Percentiles rank a stretch among this genome's conserved stretches.
These are phyloP conservation scores for Gossypium australe DNA, from an alignment of 345 rosid species.

Conservation along the genomic window DNA sequence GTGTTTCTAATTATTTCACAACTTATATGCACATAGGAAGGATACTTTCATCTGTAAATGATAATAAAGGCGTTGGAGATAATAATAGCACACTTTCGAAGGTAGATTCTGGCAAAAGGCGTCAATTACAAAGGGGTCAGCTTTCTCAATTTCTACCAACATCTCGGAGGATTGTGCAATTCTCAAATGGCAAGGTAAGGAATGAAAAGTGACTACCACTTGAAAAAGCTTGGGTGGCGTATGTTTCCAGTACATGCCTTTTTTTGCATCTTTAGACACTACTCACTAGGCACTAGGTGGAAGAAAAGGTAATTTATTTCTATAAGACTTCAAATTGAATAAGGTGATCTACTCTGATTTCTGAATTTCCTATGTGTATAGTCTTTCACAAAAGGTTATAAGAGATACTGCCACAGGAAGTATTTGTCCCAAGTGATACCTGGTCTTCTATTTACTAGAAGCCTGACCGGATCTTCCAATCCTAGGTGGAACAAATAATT, in stretches of 20 bases:
- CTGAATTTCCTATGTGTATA: background rate
- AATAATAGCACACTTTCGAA: slow-evolving; percentile 28
- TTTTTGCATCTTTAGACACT: background rate
- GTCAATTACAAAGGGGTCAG: slow-evolving; percentile 32
- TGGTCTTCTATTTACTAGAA: background rate
- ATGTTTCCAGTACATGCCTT: background rate
- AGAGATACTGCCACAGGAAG: background rate
- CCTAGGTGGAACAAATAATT: background rate
- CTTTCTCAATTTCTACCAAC: slow-evolving; percentile 86
- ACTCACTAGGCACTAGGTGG: background rate
- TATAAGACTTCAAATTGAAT: background rate
- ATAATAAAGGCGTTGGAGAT: slow-evolving; percentile 30
- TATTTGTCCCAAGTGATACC: background rate
- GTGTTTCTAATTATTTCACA: background rate
- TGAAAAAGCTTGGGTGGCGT: background rate
- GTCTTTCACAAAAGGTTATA: background rate
- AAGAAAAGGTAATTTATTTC: background rate
- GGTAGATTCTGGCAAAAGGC: slow-evolving; percentile 16
- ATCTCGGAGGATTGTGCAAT: slow-evolving; percentile 88
- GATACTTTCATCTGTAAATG: slow-evolving; percentile 63
- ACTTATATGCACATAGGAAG: slow-evolving; percentile 47
- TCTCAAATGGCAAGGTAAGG: slow-evolving; percentile 64
- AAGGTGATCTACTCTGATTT: background rate
- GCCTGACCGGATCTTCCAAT: background rate
- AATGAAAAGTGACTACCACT: background rate